phyloP scores from a whole-genome alignment of 2,329 filamentous ascomycete genomes.

The Colletotrichum navitas region DNA sequence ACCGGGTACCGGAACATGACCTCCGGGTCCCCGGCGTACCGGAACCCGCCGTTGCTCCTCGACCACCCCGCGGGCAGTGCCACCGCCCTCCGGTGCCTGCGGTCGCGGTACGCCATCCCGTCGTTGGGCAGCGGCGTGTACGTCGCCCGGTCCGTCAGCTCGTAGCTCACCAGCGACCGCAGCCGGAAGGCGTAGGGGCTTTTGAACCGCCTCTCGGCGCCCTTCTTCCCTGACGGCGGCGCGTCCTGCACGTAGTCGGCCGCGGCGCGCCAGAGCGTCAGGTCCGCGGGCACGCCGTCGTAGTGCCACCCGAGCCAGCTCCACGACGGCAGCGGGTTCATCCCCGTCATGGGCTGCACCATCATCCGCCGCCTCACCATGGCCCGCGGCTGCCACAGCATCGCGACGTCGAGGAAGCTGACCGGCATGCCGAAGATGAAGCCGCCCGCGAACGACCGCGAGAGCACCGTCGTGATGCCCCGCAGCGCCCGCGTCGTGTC shows the following conservation, averaged over 20 bases:
- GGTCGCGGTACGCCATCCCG: conserved; percentile 56
- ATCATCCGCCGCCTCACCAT: conserved; percentile 56
- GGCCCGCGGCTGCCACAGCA: conserved; percentile 60
- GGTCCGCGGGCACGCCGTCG: conserved; percentile 57
- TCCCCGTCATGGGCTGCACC: conserved; percentile 47
- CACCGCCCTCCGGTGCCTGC: conserved; percentile 49
- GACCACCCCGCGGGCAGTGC: conserved; percentile 56
- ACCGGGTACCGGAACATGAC: conserved; percentile 59
- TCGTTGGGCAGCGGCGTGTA: conserved; percentile 53
- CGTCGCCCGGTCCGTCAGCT: conserved; percentile 54
- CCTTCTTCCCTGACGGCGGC: conserved; percentile 49
- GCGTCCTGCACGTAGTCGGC: conserved; percentile 59
- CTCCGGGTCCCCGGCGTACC: conserved; percentile 55
- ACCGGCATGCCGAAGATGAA: conserved; percentile 62
- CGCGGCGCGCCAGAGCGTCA: conserved; percentile 57
- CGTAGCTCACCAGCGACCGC: conserved; percentile 54
- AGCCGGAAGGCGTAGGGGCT: conserved; percentile 55
- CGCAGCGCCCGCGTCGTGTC: conserved; percentile 59
- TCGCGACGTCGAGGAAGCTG: conserved; percentile 59
- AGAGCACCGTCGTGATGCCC: conserved; percentile 58
- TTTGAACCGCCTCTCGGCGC: conserved; percentile 52
- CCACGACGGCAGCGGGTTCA: conserved; percentile 56
- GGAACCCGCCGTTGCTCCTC: conserved; percentile 51
- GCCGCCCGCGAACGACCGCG: conserved; percentile 56
- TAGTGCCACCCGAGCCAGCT: conserved; percentile 64